Evolutionary conservation across 495 filamentous ascomycete species (phyloP), one percentile per base, ranked within the genome.

Genomic region (Lineolata rhizophorae): DNA sequence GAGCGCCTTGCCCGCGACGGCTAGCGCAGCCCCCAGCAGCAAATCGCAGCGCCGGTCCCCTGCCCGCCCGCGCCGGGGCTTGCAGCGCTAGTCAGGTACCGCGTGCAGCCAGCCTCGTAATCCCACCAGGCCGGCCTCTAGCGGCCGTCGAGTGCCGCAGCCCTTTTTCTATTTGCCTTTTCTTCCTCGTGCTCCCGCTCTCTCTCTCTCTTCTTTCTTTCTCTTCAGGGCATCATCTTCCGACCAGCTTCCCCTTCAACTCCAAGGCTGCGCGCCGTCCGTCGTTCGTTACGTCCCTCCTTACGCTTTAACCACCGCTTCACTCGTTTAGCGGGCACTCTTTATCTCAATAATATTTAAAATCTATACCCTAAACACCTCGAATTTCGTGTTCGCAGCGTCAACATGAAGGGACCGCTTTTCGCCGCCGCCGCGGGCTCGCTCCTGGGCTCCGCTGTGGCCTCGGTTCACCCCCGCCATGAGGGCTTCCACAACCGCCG

Each of bases 241-340:
- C n/a, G n/a, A n/a, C n/a, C n/a, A n/a, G n/a, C n/a, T n/a, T n/a
- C n/a, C n/a, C n/a, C n/a, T n/a, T n/a, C n/a, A n/a, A n/a, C n/a
- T n/a, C n/a, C n/a, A n/a, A n/a, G n/a, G n/a, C n/a, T n/a, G n/a
- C 22, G n/a, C 22, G 22, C 6, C 6, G 6, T 25, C 22, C 22
- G 22, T 25, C 22, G 14, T n/a, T 34, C 12, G 30, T 35, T 52
- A n/a, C n/a, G n/a, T n/a, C n/a, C n/a, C n/a, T n/a, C n/a, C n/a
- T n/a, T n/a, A n/a, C n/a, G 54, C 58, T 57, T 57, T 46, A 57
- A 72, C 64, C 51, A 83, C 80, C 77, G 80, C 80, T 85, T 84
- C 80, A 85, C 75, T 90, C 80, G 47, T 90, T 90, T 62, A 85
- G 80, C 80, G 78, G 80, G 75, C 77, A 74, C 60, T 85, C 78